Conservation (phyloP, 176 grass and related monocot genomes). For the Calamus simplicifolius region DNA sequence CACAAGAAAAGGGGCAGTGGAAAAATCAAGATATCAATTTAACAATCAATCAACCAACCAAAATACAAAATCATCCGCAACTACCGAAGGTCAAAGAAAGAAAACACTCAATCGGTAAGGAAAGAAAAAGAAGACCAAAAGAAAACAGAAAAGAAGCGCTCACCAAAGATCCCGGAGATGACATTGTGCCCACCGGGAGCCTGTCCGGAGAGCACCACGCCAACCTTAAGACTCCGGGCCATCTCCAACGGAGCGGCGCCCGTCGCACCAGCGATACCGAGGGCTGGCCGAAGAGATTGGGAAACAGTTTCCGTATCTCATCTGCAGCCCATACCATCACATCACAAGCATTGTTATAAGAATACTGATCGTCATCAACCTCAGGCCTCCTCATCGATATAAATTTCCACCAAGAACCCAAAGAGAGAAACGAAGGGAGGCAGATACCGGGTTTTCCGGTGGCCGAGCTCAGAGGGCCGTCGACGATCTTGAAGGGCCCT, state of each 20-base stretch:
- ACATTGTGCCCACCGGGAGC: conserved; percentile 95
- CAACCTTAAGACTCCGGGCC: conserved; percentile 48
- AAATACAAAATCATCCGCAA: conserved; percentile 3
- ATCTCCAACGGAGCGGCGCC: conserved; percentile 8
- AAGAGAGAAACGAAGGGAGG: not conserved
- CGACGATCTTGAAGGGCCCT: too few relatives aligned
- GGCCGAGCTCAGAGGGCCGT: too few relatives aligned
- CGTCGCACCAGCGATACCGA: conserved; percentile 52
- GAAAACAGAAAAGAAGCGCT: not conserved
- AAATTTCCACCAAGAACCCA: not conserved
- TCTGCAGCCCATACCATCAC: conserved; percentile 30
- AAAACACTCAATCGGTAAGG: not conserved
- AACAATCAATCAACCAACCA: not conserved
- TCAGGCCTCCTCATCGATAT: too few relatives aligned
- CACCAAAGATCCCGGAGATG: conserved; percentile 95
- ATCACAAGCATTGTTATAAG: not conserved
- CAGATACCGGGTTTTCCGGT: too few relatives aligned
- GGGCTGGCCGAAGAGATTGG: conserved; percentile 69
- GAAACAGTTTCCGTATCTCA: conserved; percentile 95
- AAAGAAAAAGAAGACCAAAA: not conserved
- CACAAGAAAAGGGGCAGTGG: conserved; percentile 3
- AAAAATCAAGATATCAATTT: not conserved
- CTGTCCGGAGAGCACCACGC: conserved; percentile 88
- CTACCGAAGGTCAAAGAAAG: not conserved
- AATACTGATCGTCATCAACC: too few relatives aligned